Evolutionary conservation across 2,329 filamentous ascomycete species (phyloP).

Genomic region (Hymenoscyphus salicellus): DNA sequence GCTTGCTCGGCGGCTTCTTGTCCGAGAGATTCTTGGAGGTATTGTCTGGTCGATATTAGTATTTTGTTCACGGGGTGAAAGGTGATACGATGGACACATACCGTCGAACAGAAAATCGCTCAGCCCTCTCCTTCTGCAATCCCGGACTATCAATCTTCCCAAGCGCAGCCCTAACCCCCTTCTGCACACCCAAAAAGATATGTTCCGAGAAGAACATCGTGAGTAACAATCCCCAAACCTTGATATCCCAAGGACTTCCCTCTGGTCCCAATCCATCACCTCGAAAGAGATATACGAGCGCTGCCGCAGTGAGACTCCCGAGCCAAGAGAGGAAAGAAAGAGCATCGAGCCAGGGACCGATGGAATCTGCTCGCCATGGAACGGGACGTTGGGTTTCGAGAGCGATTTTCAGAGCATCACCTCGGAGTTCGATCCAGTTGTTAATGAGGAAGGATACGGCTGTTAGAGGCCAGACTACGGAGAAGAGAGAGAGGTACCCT

Average conservation of each 20-base stretch:
- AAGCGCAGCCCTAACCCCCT: conserved; percentile 69
- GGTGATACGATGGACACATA: conserved; percentile 45
- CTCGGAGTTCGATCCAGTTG: conserved; percentile 92
- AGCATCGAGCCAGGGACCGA: conserved; percentile 86
- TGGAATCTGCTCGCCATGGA: conserved; percentile 86
- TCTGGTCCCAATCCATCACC: conserved; percentile 62
- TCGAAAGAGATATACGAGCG: conserved; percentile 86
- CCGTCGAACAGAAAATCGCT: conserved; percentile 78
- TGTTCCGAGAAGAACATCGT: conserved; percentile 86
- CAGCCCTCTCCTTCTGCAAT: conserved; percentile 77
- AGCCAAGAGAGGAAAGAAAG: conserved; percentile 91
- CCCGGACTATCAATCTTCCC: conserved; percentile 81
- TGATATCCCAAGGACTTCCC: conserved; percentile 67
- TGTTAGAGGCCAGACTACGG: conserved; percentile 91
- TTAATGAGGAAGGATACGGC: conserved; percentile 86
- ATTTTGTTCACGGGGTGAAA: not conserved
- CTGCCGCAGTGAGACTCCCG: conserved; percentile 81
- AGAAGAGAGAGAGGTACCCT: conserved; percentile 88
- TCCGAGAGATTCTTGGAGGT: conserved; percentile 67
- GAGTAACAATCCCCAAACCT: conserved; percentile 75
- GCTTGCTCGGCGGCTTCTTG: conserved; percentile 51
- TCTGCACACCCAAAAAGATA: conserved; percentile 75
- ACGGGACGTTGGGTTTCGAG: conserved; percentile 84
- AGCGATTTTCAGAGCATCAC: conserved; percentile 92
- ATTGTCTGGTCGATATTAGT: conserved; percentile 28